Evolutionary conservation across 768 basidiomycete species (phyloP).

Genomic region (Hypsizygus marmoreus): DNA sequence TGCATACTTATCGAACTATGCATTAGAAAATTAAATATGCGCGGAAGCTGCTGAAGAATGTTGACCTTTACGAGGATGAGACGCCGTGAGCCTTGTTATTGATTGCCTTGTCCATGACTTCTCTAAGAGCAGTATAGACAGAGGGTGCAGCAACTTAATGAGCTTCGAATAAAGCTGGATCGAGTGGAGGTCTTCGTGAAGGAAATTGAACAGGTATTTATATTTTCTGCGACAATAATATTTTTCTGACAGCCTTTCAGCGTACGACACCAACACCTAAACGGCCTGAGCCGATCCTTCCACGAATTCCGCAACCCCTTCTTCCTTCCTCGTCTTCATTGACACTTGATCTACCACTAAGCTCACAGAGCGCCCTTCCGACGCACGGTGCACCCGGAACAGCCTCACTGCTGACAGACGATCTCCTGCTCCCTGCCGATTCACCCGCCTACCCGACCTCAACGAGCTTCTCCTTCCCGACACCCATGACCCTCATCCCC

Average conservation of each 20-base stretch:
- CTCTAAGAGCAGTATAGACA: too few species aligned
- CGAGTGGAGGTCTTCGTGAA: conserved; percentile 53
- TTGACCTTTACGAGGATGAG: conserved; percentile 51
- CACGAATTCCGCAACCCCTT: conserved; percentile 49
- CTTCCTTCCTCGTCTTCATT: conserved; percentile 18
- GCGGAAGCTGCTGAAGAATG: conserved; percentile 54
- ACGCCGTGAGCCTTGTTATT: conserved; percentile 38
- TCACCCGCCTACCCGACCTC: conserved; percentile 20
- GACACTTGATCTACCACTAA: conserved; percentile 19
- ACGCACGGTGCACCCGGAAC: conserved; percentile 8
- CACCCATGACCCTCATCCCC: conserved; percentile 31
- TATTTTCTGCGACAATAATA: background rate
- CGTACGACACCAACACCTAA: conserved; percentile 39
- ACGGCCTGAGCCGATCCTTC: conserved; percentile 52
- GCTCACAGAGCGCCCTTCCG: conserved; percentile 3
- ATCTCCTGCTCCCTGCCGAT: conserved; percentile 44
- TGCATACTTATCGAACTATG: background rate
- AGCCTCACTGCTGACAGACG: conserved; percentile 27
- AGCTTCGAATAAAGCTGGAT: conserved; percentile 52
- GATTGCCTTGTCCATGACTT: too few species aligned
- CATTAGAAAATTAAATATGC: conserved; percentile 57
- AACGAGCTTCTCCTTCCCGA: conserved; percentile 18
- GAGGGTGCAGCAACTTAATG: conserved; percentile 44
- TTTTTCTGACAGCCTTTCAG: conserved; percentile 27
- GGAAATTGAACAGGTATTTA: conserved; percentile 53